Evolutionary conservation across 805 yeast genomes (phyloP).

Genomic region (Yarrowia sp.): DNA sequence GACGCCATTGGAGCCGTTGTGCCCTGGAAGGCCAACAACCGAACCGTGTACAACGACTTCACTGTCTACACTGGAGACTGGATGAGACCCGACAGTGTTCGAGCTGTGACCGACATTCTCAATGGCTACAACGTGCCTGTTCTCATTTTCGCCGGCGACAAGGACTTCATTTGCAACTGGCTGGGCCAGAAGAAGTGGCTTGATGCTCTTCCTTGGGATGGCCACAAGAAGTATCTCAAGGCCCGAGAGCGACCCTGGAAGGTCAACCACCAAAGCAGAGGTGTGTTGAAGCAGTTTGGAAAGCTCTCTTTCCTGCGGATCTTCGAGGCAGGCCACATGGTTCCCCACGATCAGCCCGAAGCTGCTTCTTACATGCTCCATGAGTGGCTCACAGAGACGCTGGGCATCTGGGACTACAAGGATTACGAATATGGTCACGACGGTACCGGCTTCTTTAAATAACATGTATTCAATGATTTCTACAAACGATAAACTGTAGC

Average conservation of each 20-base stretch:
- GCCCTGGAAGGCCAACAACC: conserved; percentile 8
- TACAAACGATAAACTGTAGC: too few species aligned
- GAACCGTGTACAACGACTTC: conserved; percentile 16
- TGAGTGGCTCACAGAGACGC: conserved; percentile 54
- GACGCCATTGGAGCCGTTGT: conserved; percentile 17
- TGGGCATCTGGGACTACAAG: conserved; percentile 42
- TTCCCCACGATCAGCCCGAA: conserved; percentile 82
- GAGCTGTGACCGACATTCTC: conserved; percentile 55
- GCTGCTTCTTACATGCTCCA: conserved; percentile 67
- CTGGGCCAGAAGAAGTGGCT: conserved; percentile 86
- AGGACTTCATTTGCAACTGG: conserved; percentile 92
- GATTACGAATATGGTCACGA: neutral
- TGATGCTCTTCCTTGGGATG: conserved; percentile 63
- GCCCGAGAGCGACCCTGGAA: conserved; percentile 44
- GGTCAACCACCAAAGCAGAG: conserved; percentile 48
- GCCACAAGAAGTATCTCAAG: conserved; percentile 49
- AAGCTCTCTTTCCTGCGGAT: conserved; percentile 75
- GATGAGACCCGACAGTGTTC: conserved; percentile 58
- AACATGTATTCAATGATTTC: neutral
- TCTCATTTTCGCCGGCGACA: conserved; percentile 89
- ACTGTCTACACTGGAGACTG: conserved; percentile 59
- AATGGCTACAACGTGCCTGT: conserved; percentile 67
- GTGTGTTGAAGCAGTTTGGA: conserved; percentile 66
- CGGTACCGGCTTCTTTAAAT: neutral
- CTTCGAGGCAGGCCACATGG: conserved; percentile 88